Conservation (phyloP, 805 yeast genomes). For the Hermanozyma aechmeae region DNA sequence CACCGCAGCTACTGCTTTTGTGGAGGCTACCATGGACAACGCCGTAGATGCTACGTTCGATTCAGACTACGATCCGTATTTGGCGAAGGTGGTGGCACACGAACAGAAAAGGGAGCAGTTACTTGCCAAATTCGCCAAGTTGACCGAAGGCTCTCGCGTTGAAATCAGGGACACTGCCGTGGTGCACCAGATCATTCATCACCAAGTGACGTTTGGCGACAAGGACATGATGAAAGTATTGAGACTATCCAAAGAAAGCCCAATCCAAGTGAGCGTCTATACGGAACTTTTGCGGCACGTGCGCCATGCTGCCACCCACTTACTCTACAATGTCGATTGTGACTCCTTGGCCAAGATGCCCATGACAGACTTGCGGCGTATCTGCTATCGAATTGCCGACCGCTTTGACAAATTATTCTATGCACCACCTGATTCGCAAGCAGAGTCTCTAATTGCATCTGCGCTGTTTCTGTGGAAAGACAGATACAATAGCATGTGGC, state of each 20-base stretch:
- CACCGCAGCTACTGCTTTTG: too few relatives aligned
- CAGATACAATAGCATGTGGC: conserved; percentile 20
- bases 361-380: conserved; percentile 15
- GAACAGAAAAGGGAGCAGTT: too few relatives aligned
- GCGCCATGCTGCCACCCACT: conserved; percentile 4
- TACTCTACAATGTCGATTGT: conserved; percentile 3
- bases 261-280: conserved; percentile 4
- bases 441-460: too few relatives aligned
- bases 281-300: conserved; percentile 3
- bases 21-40: too few relatives aligned
- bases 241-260: conserved; percentile 1
- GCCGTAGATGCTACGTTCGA: too few relatives aligned
- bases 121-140: too few relatives aligned
- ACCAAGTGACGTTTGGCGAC: conserved; percentile 4
- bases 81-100: too few relatives aligned
- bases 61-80: too few relatives aligned
- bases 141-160: too few relatives aligned
- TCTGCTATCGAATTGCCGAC: conserved; percentile 15
- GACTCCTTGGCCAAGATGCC: conserved; percentile 12
- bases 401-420: conserved; percentile 15
- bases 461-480: conserved; percentile 11
- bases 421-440: too few relatives aligned
- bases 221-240: conserved; percentile 6
- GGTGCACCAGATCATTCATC: conserved; percentile 5
- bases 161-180: conserved; percentile 7